A percentile compares a stretch with the other conserved stretches of the same genome.
Evolutionary conservation across 192 early-diverging fungal genomes (phyloP).

Genomic region (Radiomyces spectabilis): DNA sequence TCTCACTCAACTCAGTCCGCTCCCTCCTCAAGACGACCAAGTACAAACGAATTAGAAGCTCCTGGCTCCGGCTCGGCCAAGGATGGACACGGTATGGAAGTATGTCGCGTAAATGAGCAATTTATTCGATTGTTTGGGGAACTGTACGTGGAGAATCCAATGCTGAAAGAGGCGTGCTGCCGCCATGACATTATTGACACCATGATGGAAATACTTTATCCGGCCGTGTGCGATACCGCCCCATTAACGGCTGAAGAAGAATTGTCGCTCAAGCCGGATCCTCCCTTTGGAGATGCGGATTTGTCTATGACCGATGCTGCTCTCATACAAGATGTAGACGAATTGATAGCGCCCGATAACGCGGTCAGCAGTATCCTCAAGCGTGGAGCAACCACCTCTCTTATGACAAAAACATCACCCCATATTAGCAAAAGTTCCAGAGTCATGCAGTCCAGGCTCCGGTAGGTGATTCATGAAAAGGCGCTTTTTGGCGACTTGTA

Average conservation of each 20-base stretch:
- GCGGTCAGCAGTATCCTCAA: slow-evolving; percentile 30
- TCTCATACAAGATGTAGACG: no score
- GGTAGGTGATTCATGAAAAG: no score
- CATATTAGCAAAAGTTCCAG: slow-evolving; percentile 19
- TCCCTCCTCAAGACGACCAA: no score
- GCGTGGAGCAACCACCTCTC: slow-evolving; percentile 16
- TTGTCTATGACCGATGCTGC: neutral
- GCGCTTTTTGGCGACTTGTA: neutral
- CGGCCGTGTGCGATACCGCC: slow-evolving; percentile 38
- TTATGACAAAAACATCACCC: slow-evolving; percentile 30
- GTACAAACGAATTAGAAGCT: no score
- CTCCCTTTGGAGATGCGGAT: slow-evolving; percentile 12
- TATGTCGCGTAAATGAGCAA: neutral
- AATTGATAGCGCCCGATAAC: no score
- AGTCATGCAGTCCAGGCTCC: slow-evolving; percentile 13
- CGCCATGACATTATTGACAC: slow-evolving; percentile 44
- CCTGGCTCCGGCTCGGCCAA: no score
- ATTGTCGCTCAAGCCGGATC: slow-evolving; percentile 34
- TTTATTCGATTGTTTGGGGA: slow-evolving; percentile 10
- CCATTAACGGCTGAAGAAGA: slow-evolving; percentile 35
- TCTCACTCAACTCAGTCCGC: no score
- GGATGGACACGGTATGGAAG: slow-evolving; percentile 2
- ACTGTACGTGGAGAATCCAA: slow-evolving; percentile 4
- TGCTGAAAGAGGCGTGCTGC: slow-evolving; percentile 43
- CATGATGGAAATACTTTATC: slow-evolving; percentile 46